Conservation (phyloP, 768 basidiomycete genomes). For the Podaxis pistillaris region DNA sequence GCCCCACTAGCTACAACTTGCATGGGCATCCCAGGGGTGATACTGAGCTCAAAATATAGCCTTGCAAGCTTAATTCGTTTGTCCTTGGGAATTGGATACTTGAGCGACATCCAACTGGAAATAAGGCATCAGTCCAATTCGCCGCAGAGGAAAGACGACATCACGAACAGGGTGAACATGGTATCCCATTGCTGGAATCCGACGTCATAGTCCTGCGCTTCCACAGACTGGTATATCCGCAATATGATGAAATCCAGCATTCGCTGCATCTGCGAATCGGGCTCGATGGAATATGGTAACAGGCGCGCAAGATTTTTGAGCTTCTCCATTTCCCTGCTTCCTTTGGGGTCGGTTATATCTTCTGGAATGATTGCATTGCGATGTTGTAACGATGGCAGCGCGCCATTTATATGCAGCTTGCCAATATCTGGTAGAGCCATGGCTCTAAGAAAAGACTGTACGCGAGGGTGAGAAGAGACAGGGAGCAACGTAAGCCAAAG, state of each 20-base stretch:
- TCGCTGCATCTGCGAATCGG: constrained; percentile 71
- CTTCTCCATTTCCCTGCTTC: constrained; percentile 55
- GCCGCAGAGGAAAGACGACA: constrained; percentile 8
- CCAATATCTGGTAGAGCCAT: constrained; percentile 51
- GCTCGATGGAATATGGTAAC: constrained; percentile 77
- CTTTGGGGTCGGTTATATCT: constrained; percentile 26
- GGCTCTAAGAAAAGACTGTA: constrained; percentile 11
- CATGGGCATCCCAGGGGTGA: constrained; percentile 73
- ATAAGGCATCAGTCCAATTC: constrained; percentile 8
- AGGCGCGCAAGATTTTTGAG: constrained; percentile 60
- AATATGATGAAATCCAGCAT: constrained; percentile 72
- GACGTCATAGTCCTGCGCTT: constrained; percentile 80
- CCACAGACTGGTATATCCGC: constrained; percentile 68
- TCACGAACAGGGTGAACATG: constrained; percentile 67
- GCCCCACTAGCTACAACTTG: constrained; percentile 66
- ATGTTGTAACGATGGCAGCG: constrained; percentile 3
- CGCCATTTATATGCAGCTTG: constrained; percentile 40
- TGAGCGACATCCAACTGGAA: constrained; percentile 69
- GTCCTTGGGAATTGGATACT: constrained; percentile 83
- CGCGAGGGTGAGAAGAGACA: constrained; percentile 17
- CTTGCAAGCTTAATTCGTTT: constrained; percentile 72
- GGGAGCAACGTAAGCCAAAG: constrained; percentile 14
- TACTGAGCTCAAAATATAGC: constrained; percentile 75
- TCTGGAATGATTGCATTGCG: constrained; percentile 22
- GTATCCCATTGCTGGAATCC: constrained; percentile 81